Base-by-base conservation (phyloP, 768 basidiomycete genomes). In the Vararia minispora region DNA sequence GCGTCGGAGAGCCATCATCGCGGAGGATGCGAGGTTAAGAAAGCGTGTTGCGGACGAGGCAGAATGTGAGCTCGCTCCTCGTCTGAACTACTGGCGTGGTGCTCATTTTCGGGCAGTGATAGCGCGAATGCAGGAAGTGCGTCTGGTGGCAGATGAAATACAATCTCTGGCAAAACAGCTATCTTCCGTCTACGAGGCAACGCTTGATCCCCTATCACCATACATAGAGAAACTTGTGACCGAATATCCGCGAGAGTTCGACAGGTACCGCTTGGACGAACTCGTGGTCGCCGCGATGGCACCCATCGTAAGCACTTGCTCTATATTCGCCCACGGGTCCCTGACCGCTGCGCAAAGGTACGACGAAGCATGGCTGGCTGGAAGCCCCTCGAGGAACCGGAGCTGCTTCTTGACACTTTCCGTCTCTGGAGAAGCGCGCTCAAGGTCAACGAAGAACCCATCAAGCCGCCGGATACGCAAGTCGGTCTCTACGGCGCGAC, bases 231-330 rank as follows among this genome's bases (percentile, higher is more conserved):
- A 68, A 30, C 68, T 98, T n/a, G 61, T 83, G 13, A 63, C 67
- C 32, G 71, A 84, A 31, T 92, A 74, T 46, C 58, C 71, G 3
- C 50, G 58, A 11, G 94, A 98, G 52, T 91, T 87, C 51, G 77
- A 81, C 16, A 65, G 58, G 39, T 84, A 91, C 52, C 65, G 69
- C 12, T 60, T 99, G 24, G 95, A 98, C 46, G 92, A 98, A 53
- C 75, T 98, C 17, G 76, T 94, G 4, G 86, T 99, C 3, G 92
- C 82, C 14, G 90, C 94, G 4, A 83, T 99, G 35, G 73, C 80
- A 4, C 95, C 94, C 2, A 59, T 74, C 11, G 76, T 79, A 46
- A 49, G 72, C 45, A 21, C 42, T 28, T 2, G 8, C 29, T 29
- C 13, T 28, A 11, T 33, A 27, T 34, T 45, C 10, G 18, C 2